Base-by-base conservation (phyloP, 108 stramenopile genomes). In the Skeletonema potamos region DNA sequence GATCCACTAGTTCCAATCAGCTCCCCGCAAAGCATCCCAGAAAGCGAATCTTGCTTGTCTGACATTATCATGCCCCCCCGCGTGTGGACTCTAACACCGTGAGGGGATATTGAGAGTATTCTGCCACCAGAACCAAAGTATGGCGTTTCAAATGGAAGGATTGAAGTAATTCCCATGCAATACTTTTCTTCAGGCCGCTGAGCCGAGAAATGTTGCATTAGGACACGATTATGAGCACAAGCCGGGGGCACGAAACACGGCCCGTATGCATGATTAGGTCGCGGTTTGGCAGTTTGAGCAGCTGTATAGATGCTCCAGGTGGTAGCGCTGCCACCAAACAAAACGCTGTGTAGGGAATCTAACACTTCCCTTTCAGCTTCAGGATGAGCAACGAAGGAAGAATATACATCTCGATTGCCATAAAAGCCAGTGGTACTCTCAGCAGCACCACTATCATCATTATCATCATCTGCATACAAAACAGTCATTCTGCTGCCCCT, bases 371-470 rank as follows among this genome's bases (percentile, higher is more conserved):
- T 6, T 7, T 85, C 66, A 6, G 84, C 92, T 43, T 92, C 86
- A 10, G 92, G 89, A 73, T 92, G 92, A 10, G 86, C 92, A n/a
- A 84, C 87, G 46, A 88, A 88, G 1, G 86, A 82, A 4, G 83
- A 82, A 66, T 92, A 92, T 9, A 88, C 46, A 22, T 39, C 33
- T 30, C 56, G 43, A 44, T 70, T 78, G 15, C 84, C 84, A 48
- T 87, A 76, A 17, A 54, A n/a, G 18, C 72, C 72, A n/a, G 43
- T 60, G 2, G 78, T 79, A 7, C 64, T 78, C 56, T 8, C 32
- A 6, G 57, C 58, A 17, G 48, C 29, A 17, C 26, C 62, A 15
- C 22, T 18, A 8, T 29, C 39, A 18, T 61, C 70, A 15, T 32
- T 18, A 8, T 29, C 39, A 18, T 61, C 70, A 4, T 66, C 59